Evolutionary conservation across 2,329 filamentous ascomycete genomes (phyloP), one percentile per base, ranked within the genome.

Genomic region (Colletotrichum acutatum): DNA sequence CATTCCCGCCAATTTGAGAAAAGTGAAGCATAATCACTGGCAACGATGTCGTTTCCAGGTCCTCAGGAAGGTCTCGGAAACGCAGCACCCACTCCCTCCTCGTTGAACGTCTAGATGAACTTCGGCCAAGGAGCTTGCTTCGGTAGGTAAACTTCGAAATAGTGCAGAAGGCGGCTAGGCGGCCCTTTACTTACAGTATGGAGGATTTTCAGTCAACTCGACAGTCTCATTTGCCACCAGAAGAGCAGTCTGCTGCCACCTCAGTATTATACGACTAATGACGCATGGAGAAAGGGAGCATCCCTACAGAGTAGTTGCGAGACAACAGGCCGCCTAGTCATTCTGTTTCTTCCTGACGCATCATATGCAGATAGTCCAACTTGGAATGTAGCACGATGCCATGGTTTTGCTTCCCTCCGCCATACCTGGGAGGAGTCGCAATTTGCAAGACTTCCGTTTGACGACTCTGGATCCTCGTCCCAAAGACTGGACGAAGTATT

Each of bases 371-470:
- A 49, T 5, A 26, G n/a, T 59, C 54, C 28, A 54, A 52, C 37
- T 12, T 49, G 59, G 59, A 64, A 59, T 22, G 16, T 30, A 54
- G 19, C 6, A 32, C 37, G 24, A 12, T 56, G 49, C 30, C 49
- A 28, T 52, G 49, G 9, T 53, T 12, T 22, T 46, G 42, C 34
- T 34, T 28, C 57, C 57, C 16, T n/a, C 7, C 42, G 53, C 24
- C 32, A 12, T 71, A 54, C 30, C 42, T 58, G 49, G 37, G 24
- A 54, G 56, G 61, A 62, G 57, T 52, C 67, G 71, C 71, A 71
- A 73, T 49, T 62, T 71, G 71, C 67, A 71, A 73, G 61, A 67
- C 71, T 73, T 61, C 32, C 16, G 61, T 62, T 65, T 70, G 49
- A 64, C 54, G 11, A 49, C 32, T 53, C 32, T 59, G 49, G 16